Evolutionary conservation across 2,329 filamentous ascomycete genomes (phyloP).

Genomic region (Paecilomyces niveus): DNA sequence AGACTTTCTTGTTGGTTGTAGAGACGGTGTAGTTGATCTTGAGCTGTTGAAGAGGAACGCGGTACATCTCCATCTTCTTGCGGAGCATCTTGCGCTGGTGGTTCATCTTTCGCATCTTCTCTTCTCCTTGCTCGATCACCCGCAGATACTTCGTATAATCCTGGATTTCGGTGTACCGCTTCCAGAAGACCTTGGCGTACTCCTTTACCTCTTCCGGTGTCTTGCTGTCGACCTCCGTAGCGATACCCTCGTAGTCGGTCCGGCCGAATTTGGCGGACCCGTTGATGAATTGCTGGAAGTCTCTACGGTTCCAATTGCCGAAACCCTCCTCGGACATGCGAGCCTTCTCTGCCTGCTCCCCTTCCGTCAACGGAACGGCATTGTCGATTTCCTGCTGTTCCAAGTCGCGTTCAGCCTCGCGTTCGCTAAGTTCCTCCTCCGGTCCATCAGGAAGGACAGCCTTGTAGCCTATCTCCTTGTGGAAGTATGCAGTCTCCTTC

Average conservation of each 20-base stretch:
- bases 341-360: conserved; percentile 82
- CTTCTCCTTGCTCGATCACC: conserved; percentile 87
- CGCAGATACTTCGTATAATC: conserved; percentile 86
- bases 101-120: conserved; percentile 78
- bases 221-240: conserved; percentile 88
- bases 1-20: conserved; percentile 99
- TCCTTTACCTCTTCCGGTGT: conserved; percentile 73
- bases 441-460: conserved; percentile 81
- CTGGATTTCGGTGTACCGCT: conserved; percentile 80
- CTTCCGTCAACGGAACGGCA: conserved; percentile 78
- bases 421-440: conserved; percentile 77
- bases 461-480: conserved; percentile 95
- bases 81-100: conserved; percentile 88
- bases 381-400: conserved; percentile 93
- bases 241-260: conserved; percentile 74
- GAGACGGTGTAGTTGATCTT: conserved; percentile 99
- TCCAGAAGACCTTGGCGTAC: conserved; percentile 95
- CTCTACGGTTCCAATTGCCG: conserved; percentile 88
- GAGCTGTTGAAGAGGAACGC: conserved; percentile 94
- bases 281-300: conserved; percentile 98
- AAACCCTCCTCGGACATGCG: conserved; percentile 78
- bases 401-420: conserved; percentile 76
- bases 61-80: conserved; percentile 93
- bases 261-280: conserved; percentile 90
- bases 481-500: conserved; percentile 89